These are phyloP conservation scores for Fusarium sp. DNA, from an alignment of 2,329 filamentous ascomycete genomes.

Conservation along the genomic window DNA sequence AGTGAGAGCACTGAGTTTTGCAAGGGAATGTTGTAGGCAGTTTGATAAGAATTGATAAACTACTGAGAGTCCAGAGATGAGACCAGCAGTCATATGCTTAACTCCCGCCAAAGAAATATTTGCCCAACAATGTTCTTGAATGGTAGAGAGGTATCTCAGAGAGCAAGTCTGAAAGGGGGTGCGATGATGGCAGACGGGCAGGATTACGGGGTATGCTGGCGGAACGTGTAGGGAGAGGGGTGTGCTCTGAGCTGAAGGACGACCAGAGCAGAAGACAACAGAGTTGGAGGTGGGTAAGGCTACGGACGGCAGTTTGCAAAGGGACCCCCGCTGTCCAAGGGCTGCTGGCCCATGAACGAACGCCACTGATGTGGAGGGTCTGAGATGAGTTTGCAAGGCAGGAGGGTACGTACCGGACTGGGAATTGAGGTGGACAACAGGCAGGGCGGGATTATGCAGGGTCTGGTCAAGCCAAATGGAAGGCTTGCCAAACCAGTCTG, in stretches of 20 bases:
- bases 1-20: conserved; percentile 8
- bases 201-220: conserved; percentile 43
- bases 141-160: too few relatives aligned
- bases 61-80: conserved; percentile 24
- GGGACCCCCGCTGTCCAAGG: conserved; percentile 45
- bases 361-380: conserved; percentile 53
- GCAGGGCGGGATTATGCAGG: conserved; percentile 52
- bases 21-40: conserved; percentile 18
- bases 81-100: conserved; percentile 44
- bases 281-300: conserved; percentile 49
- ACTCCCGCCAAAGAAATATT: conserved; percentile 22
- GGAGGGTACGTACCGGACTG: conserved; percentile 44
- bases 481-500: conserved; percentile 26
- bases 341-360: conserved; percentile 44
- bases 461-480: conserved; percentile 46
- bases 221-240: conserved; percentile 36
- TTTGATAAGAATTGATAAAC: conserved; percentile 15
- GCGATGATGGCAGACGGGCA: conserved; percentile 38
- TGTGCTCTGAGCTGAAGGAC: conserved; percentile 30
- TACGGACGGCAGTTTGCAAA: conserved; percentile 53
- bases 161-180: conserved; percentile 40
- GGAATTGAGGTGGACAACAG: conserved; percentile 46
- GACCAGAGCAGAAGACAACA: conserved; percentile 28
- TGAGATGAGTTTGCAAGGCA: conserved; percentile 48
- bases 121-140: too few relatives aligned